Evolutionary conservation across 371 early-diverging fungal genomes (phyloP), one percentile per base, ranked within the genome.

Genomic region (Chytridium lagenaria): DNA sequence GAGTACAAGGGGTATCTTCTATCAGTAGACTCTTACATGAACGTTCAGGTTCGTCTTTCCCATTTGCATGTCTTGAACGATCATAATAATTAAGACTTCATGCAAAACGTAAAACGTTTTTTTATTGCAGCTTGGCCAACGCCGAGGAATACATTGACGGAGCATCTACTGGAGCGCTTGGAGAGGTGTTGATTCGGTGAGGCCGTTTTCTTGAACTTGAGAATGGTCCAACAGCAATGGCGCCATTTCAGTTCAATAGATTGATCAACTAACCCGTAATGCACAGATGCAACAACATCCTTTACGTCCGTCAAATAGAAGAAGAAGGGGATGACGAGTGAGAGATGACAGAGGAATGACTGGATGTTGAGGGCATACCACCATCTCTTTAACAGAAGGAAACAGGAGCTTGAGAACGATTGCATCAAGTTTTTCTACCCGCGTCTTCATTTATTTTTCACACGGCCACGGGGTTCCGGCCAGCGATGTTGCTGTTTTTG

Each of bases 11-110:
- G 98, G 1, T 87, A 90, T 75, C 87, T 99, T 70, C 87, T 89
- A 38, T 93, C 96, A 3, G 92, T 95, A 2, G 98, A 99, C 84
- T 92, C 93, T 44, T 98, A 99, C 83, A 97, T 99, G 97, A 99
- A 99, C 84, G 80, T 98, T 50, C 96, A 94, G 90, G 94, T 95
- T 67, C 0, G 69, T 23, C 2, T 7, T 34, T 33, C 49, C 30
- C 1, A 1, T 71, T 19, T 44, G 34, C 2, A 70, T 30, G 5
- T 26, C 2, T 37, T 68, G 31, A n/a, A n/a, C n/a, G 16, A 10
- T 73, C 16, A 12, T 30, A 12, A 3, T 10, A 63, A 63, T 61
- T n/a, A n/a, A n/a, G n/a, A n/a, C n/a, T n/a, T n/a, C n/a, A n/a
- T n/a, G n/a, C n/a, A n/a, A n/a, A n/a, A n/a, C n/a, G n/a, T n/a